These are phyloP conservation scores for Leucocoprinus birnbaumii DNA, from an alignment of 768 basidiomycete genomes.

Conservation along the genomic window DNA sequence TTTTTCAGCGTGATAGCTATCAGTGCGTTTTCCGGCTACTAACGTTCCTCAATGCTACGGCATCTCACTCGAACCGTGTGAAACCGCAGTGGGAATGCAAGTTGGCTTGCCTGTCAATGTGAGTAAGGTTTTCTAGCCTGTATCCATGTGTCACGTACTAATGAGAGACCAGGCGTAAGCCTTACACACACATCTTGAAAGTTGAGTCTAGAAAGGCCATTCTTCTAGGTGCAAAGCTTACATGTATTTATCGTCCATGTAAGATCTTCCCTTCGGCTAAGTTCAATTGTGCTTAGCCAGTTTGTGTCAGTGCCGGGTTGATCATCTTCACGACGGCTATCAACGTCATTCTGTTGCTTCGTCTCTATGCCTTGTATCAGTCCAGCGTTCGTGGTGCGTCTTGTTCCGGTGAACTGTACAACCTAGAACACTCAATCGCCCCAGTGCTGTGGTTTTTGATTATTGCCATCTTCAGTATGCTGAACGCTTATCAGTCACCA, in stretches of 20 bases:
- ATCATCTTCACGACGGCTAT: background rate
- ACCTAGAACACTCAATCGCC: background rate
- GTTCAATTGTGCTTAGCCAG: background rate
- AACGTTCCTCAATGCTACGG: background rate
- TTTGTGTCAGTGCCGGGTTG: background rate
- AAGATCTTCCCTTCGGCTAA: background rate
- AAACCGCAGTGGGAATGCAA: background rate
- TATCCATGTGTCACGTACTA: background rate
- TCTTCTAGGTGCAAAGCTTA: background rate
- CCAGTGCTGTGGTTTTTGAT: background rate
- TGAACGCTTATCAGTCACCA: background rate
- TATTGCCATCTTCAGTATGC: background rate
- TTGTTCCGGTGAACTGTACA: background rate
- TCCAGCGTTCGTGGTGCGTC: background rate
- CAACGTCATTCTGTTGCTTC: background rate
- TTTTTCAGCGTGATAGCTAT: background rate
- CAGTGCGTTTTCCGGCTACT: background rate
- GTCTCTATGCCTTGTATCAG: background rate
- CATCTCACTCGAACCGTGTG: background rate
- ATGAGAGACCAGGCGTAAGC: background rate
- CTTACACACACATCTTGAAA: background rate
- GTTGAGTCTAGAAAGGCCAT: background rate
- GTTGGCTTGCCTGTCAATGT: background rate
- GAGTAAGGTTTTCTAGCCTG: background rate
- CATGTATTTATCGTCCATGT: background rate